Conservation (phyloP, 1,139 yeast genomes). For the Scheffersomyces lignicola region DNA sequence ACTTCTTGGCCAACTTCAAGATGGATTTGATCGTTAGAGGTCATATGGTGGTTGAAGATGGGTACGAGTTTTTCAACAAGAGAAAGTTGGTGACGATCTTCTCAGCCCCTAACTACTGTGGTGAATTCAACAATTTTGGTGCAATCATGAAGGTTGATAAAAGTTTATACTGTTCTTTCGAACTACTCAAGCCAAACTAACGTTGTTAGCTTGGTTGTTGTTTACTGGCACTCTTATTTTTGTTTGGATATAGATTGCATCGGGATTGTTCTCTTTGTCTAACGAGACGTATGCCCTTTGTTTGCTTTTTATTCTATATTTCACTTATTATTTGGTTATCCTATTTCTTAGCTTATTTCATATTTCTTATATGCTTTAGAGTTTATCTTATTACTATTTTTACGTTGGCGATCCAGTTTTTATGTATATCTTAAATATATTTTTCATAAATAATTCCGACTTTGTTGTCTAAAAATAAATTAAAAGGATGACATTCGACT, state of each 20-base stretch:
- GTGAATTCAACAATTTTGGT: conserved; percentile 89
- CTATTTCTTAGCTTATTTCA: neutral
- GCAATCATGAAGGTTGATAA: conserved; percentile 86
- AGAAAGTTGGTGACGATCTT: conserved; percentile 79
- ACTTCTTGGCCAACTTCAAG: conserved; percentile 66
- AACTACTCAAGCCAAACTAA: conserved; percentile 71
- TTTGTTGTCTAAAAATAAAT: too few relatives aligned
- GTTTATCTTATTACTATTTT: too few relatives aligned
- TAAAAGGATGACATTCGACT: too few relatives aligned
- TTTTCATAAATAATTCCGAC: too few relatives aligned
- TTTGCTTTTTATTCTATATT: neutral
- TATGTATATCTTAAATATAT: too few relatives aligned
- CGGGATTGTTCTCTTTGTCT: conserved; percentile 1
- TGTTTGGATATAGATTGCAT: neutral
- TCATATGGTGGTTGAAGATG: conserved; percentile 94
- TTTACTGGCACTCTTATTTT: neutral
- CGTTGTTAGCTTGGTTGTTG: neutral
- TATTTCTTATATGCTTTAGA: too few relatives aligned
- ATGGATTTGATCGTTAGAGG: conserved; percentile 83
- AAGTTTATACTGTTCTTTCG: conserved; percentile 78
- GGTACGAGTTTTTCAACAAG: conserved; percentile 81
- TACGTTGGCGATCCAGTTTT: too few relatives aligned
- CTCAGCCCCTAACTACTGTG: conserved; percentile 89
- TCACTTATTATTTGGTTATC: neutral
- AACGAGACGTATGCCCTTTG: conserved; percentile 3